Evolutionary conservation across 139 green algal genomes (phyloP).

Genomic region (Monoraphidium neglectum): DNA sequence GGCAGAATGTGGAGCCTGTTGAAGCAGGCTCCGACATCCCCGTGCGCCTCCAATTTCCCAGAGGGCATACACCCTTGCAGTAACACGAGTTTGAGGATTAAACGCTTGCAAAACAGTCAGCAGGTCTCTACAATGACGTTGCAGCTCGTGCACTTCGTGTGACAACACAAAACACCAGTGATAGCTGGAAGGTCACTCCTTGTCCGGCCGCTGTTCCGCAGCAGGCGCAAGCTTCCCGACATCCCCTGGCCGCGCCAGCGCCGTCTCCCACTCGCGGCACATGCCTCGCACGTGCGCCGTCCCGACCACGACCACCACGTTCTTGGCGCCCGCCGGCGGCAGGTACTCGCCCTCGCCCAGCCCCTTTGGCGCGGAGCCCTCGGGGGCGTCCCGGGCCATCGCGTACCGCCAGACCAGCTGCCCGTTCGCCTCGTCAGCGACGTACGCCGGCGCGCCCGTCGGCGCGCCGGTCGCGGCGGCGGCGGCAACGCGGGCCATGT

Average conservation of each 20-base stretch:
- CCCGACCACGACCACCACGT: constrained; percentile 83
- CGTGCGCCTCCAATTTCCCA: too few relatives aligned
- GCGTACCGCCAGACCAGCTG: constrained; percentile 68
- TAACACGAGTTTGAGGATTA: too few relatives aligned
- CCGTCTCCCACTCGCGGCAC: constrained; percentile 51
- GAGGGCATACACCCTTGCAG: too few relatives aligned
- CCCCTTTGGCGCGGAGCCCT: constrained; percentile 45
- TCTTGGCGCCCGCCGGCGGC: constrained; percentile 21
- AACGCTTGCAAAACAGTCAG: too few relatives aligned
- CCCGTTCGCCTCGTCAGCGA: constrained; percentile 15
- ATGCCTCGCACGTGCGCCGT: constrained; percentile 87
- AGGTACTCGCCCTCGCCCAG: constrained; percentile 61
- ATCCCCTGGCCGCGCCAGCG: constrained; percentile 18
- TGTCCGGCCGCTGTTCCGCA: too few relatives aligned
- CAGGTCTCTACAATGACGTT: too few relatives aligned
- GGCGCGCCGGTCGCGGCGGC: constrained; percentile 51
- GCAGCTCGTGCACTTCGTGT: too few relatives aligned
- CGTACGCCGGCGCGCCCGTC: constrained; percentile 7
- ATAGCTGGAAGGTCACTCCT: too few relatives aligned
- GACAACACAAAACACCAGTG: too few relatives aligned
- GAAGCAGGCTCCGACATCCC: too few relatives aligned
- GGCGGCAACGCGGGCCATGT: constrained; percentile 75
- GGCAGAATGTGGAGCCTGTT: too few relatives aligned
- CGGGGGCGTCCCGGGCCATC: constrained; percentile 50
- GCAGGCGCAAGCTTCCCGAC: constrained; percentile 29